Percentiles rank a stretch among this genome's conserved stretches.
phyloP scores from a whole-genome alignment of 1,284 basidiomycete genomes.

The Austroboletus niveus region DNA sequence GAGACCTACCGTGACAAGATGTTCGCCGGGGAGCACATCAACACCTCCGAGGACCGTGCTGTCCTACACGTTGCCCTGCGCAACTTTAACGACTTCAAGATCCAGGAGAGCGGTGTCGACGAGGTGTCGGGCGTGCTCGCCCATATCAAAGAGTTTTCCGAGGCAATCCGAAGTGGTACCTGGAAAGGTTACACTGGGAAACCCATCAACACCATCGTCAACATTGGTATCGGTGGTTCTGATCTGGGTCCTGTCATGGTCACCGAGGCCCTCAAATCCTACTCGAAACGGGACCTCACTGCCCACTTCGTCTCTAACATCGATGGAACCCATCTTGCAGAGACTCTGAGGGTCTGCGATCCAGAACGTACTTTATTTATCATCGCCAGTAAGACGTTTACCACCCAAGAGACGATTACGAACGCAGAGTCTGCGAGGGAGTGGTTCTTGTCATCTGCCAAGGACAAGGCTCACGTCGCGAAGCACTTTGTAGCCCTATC shows the following conservation, averaged over 20 bases:
- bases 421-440: conserved; percentile 92
- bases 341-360: conserved; percentile 80
- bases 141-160: conserved; percentile 91
- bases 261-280: conserved; percentile 93
- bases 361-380: conserved; percentile 97
- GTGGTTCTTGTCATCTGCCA: conserved; percentile 89
- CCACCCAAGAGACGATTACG: conserved; percentile 99
- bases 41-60: conserved; percentile 95
- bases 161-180: conserved; percentile 79
- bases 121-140: conserved; percentile 84
- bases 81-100: conserved; percentile 76
- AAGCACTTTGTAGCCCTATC: conserved; percentile 99
- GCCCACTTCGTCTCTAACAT: conserved; percentile 97
- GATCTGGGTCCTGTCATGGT: conserved; percentile 99
- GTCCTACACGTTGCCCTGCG: conserved; percentile 95
- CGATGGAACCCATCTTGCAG: conserved; percentile 96
- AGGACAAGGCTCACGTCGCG: conserved; percentile 89
- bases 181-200: conserved; percentile 99
- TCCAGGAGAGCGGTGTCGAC: conserved; percentile 78
- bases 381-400: conserved; percentile 98
- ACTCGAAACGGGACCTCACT: conserved; percentile 86
- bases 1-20: conserved; percentile 88
- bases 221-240: conserved; percentile 98
- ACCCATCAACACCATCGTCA: conserved; percentile 91
- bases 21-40: conserved; percentile 96